phyloP scores from a whole-genome alignment of 805 yeast species.

The Candida chauliodis region DNA sequence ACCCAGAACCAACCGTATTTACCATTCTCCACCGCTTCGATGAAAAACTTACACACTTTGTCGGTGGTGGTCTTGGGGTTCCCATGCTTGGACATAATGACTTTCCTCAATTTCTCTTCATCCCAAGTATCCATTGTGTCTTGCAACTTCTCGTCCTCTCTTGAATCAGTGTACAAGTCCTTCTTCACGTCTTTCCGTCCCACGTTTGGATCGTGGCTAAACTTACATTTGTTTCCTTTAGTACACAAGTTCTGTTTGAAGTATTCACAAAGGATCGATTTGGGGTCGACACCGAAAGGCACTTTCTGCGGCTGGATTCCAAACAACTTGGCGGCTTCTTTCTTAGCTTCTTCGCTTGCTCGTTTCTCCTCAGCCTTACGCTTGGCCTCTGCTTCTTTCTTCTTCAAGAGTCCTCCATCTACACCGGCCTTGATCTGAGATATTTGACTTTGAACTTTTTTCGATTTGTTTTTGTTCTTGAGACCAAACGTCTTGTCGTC shows the following conservation, averaged over 20 bases:
- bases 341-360: conserved; percentile 85
- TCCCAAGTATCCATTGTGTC: conserved; percentile 98
- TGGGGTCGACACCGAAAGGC: conserved; percentile 97
- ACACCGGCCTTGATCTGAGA: conserved; percentile 40
- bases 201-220: conserved; percentile 80
- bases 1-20: conserved; percentile 99
- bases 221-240: conserved; percentile 83
- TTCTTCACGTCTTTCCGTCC: conserved; percentile 88
- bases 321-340: conserved; percentile 78
- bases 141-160: conserved; percentile 59
- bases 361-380: conserved; percentile 74
- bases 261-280: conserved; percentile 83
- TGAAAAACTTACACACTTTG: conserved; percentile 87
- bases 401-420: conserved; percentile 53
- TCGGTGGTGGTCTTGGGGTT: conserved; percentile 93
- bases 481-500: conserved; percentile 93
- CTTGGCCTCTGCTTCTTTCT: conserved; percentile 71
- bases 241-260: conserved; percentile 86
- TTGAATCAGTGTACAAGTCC: conserved; percentile 88
- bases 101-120: conserved; percentile 87
- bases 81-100: conserved; percentile 88
- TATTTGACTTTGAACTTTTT: conserved; percentile 76
- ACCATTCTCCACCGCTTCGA: conserved; percentile 95
- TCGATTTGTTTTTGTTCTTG: conserved; percentile 91
- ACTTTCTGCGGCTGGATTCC: conserved; percentile 76